These are phyloP conservation scores for Cadophora sp. DNA, from an alignment of 2,329 filamentous ascomycete genomes.

Conservation along the genomic window DNA sequence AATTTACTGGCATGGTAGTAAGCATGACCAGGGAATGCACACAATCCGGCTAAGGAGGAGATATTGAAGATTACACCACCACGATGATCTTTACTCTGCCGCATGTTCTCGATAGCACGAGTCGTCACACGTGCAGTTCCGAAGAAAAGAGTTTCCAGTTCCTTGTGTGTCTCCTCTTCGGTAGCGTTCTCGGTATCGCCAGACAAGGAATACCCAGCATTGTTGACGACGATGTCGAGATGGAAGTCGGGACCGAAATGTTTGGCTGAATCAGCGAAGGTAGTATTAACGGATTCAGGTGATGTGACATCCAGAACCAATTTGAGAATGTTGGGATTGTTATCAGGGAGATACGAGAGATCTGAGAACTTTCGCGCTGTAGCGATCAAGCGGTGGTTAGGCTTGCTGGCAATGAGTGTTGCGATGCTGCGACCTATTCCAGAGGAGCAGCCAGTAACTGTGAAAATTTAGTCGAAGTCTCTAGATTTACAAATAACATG, in stretches of 20 bases:
- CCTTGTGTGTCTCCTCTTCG: conserved; percentile 44
- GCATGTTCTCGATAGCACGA: conserved; percentile 49
- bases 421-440: conserved; percentile 55
- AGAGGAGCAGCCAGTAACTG: conserved; percentile 57
- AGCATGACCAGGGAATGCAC: conserved; percentile 47
- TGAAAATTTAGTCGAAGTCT: conserved; percentile 25
- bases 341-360: conserved; percentile 51
- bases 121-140: conserved; percentile 50
- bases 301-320: conserved; percentile 56
- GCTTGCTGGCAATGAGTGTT: conserved; percentile 47
- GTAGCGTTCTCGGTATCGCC: conserved; percentile 58
- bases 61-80: conserved; percentile 51
- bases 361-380: conserved; percentile 53
- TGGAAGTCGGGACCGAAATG: conserved; percentile 55
- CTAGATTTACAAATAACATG: neutral
- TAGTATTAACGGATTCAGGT: conserved; percentile 44
- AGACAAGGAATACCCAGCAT: conserved; percentile 62
- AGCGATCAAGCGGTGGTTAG: conserved; percentile 52
- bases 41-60: conserved; percentile 49
- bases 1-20: conserved; percentile 52
- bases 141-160: conserved; percentile 55
- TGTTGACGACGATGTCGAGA: conserved; percentile 67
- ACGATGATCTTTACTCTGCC: conserved; percentile 45
- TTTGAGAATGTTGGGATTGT: conserved; percentile 50
- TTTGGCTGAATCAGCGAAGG: conserved; percentile 46